Percentiles rank a stretch among this genome's conserved stretches.
phyloP scores from a whole-genome alignment of 2,329 filamentous ascomycete genomes.

The Metarhizium robertsii region DNA sequence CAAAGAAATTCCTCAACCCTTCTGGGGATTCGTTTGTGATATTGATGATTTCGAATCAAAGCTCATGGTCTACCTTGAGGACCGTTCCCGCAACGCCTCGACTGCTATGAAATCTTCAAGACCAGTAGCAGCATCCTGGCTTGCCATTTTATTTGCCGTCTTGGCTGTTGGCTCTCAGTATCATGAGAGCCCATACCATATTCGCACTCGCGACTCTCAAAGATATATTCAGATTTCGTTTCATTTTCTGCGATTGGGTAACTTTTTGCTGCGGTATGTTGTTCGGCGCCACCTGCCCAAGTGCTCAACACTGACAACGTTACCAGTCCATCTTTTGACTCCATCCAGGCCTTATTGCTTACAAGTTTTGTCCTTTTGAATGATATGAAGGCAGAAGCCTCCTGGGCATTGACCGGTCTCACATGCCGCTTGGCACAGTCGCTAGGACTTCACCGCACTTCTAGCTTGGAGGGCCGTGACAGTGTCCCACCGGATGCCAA shows the following conservation, averaged over 20 bases:
- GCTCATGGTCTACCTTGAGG: constrained; percentile 56
- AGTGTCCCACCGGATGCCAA: constrained; percentile 31
- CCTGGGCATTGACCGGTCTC: constrained; percentile 55
- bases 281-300: neutral
- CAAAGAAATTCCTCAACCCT: constrained; percentile 58
- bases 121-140: constrained; percentile 54
- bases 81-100: constrained; percentile 47
- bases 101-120: constrained; percentile 35
- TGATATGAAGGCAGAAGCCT: constrained; percentile 61
- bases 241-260: constrained; percentile 54
- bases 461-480: constrained; percentile 35
- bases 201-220: constrained; percentile 49
- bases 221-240: constrained; percentile 56
- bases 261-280: constrained; percentile 48
- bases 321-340: constrained; percentile 51
- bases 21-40: constrained; percentile 59
- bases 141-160: constrained; percentile 56
- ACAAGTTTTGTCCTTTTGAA: constrained; percentile 56
- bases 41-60: constrained; percentile 56
- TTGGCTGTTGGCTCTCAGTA: constrained; percentile 58
- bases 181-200: constrained; percentile 53
- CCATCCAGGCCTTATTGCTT: constrained; percentile 54
- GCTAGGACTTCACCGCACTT: constrained; percentile 47
- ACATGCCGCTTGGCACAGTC: constrained; percentile 58
- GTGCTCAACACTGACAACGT: constrained; percentile 2